Percentiles rank a stretch among this genome's conserved stretches.
These are phyloP conservation scores for Phytophthora idaei DNA, from an alignment of 352 stramenopile genomes.

Conservation along the genomic window DNA sequence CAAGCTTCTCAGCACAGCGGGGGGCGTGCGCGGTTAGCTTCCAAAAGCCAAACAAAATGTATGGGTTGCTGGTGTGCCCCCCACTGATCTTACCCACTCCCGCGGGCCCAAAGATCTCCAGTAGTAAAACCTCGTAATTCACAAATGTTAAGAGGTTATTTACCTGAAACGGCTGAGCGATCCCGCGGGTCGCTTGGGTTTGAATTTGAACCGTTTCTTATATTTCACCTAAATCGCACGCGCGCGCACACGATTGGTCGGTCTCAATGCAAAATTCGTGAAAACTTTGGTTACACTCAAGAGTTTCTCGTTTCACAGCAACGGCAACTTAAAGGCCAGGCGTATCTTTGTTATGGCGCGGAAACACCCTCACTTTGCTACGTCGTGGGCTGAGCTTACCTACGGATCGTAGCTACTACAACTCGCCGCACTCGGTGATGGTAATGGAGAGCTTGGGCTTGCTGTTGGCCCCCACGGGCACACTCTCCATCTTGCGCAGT, in stretches of 20 bases:
- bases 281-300: neutral
- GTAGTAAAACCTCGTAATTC: slow-evolving; percentile 32
- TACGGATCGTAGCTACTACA: slow-evolving; percentile 45
- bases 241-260: neutral
- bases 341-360: neutral
- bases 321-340: slow-evolving; percentile 4
- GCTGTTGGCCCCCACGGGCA: slow-evolving; percentile 79
- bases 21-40: slow-evolving; percentile 18
- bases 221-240: neutral
- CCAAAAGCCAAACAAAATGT: slow-evolving; percentile 43
- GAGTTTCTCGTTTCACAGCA: neutral
- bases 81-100: neutral
- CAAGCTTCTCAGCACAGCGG: slow-evolving; percentile 23
- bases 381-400: too few relatives aligned
- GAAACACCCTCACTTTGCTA: slow-evolving; percentile 1
- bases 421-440: slow-evolving; percentile 90
- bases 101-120: slow-evolving; percentile 27
- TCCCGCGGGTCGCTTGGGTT: neutral
- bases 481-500: slow-evolving; percentile 92
- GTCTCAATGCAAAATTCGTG: neutral
- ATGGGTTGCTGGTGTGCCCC: slow-evolving; percentile 18
- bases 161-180: neutral
- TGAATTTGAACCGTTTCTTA: neutral
- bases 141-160: slow-evolving; percentile 1
- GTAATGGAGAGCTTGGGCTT: slow-evolving; percentile 90